These are phyloP conservation scores for Podosphaera aphanis DNA, from an alignment of 2,329 filamentous ascomycete genomes.

Conservation along the genomic window DNA sequence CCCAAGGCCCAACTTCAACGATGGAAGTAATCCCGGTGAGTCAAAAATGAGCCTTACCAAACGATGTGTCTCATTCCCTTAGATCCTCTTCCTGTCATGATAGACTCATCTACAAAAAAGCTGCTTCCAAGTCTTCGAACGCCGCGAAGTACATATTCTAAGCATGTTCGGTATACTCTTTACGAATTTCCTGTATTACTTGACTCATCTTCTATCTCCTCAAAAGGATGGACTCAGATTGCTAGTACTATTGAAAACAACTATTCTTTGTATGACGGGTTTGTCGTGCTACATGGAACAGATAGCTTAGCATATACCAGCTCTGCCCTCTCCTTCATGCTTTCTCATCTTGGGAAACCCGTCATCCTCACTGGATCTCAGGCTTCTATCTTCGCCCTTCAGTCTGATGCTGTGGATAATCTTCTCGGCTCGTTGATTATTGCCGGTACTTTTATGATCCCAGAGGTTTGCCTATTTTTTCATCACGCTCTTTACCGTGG, in stretches of 20 bases:
- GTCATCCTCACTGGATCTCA: constrained; percentile 38
- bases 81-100: constrained; percentile 16
- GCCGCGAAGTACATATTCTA: constrained; percentile 37
- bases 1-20: constrained; percentile 44
- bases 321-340: constrained; percentile 51
- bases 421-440: constrained; percentile 46
- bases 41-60: not conserved
- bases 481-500: constrained; percentile 47
- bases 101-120: constrained; percentile 8
- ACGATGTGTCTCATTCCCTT: constrained; percentile 1
- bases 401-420: constrained; percentile 50
- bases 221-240: constrained; percentile 47
- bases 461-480: constrained; percentile 53
- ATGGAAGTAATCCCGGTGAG: constrained; percentile 29
- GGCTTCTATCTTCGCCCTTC: constrained; percentile 45
- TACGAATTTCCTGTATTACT: constrained; percentile 45
- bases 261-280: constrained; percentile 46
- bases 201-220: constrained; percentile 49
- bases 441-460: constrained; percentile 51
- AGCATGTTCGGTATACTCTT: constrained; percentile 41
- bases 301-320: constrained; percentile 47
- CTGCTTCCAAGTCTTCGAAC: constrained; percentile 24
- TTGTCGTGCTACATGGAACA: constrained; percentile 49
- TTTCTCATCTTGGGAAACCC: constrained; percentile 47
- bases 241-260: constrained; percentile 34